Evolutionary conservation across 305 asterid species (phyloP), one percentile per base, ranked within the genome.

Genomic region (Solanum hybrid): DNA sequence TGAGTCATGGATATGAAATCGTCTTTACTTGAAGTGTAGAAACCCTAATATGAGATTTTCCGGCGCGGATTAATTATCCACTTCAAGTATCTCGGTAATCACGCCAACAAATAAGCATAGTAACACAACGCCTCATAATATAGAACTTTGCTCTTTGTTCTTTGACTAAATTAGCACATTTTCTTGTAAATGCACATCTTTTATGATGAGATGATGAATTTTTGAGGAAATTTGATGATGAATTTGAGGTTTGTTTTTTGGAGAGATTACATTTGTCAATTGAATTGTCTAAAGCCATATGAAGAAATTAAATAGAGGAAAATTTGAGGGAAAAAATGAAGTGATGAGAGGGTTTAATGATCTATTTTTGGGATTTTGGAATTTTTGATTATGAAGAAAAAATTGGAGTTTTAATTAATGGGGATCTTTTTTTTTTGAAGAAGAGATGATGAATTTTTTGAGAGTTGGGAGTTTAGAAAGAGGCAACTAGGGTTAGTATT

Each of bases 31-130:
- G 19, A 11, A 72, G 22, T 7, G 4, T 5, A 11, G 14, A n/a
- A 66, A 66, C 14, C 31, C 31, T n/a, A 66, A 66, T 3, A 24
- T n/a, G 73, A 60, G 13, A 64, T 8, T 19, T 64, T 22, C 1
- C 0, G 13, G 10, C 6, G 11, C 3, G 3, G 6, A 66, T n/a
- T 66, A 64, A 1, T 86, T 14, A 13, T 26, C 5, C 4, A n/a
- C 27, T 69, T 93, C 93, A 93, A 56, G 95, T 93, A 91, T 97
- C 98, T 42, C 89, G 38, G 42, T 95, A 96, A 19, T 96, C 98
- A 81, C 97, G 94, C 99, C 99, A 97, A 91, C 99, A 97, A 73
- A 96, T 89, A 38, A 97, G 96, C 98, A 97, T 96, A 13, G 96
- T 93, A 10, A 97, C 98, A 69, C 99, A 97, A 81, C 99, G 94